A percentile compares a stretch with the other conserved stretches of the same genome.
phyloP scores from a whole-genome alignment of 73 alveolate genomes.

The Paramecium biaurelia region DNA sequence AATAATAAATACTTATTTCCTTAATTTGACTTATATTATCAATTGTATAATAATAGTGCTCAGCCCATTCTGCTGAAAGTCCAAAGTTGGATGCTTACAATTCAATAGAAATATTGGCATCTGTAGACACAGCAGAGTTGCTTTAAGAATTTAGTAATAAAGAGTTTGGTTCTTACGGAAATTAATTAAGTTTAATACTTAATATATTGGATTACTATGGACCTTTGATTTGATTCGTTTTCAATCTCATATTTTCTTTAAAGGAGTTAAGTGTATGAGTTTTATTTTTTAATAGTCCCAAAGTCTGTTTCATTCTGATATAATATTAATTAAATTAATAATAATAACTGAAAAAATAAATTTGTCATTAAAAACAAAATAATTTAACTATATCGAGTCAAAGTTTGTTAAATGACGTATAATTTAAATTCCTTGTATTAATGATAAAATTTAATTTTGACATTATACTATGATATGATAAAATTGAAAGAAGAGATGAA shows the following conservation, averaged over 20 bases:
- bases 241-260: background rate
- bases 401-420: no score
- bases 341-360: background rate
- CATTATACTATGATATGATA: background rate
- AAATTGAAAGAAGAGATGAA: background rate
- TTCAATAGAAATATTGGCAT: background rate
- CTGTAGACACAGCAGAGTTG: background rate
- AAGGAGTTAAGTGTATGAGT: background rate
- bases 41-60: background rate
- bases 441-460: no score
- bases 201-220: background rate
- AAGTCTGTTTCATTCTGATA: background rate
- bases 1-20: background rate
- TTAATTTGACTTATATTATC: background rate
- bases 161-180: background rate
- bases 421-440: background rate
- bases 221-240: background rate
- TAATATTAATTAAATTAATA: no score
- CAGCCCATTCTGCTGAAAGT: background rate
- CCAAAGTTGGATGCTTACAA: background rate
- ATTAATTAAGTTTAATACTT: background rate
- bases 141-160: background rate
- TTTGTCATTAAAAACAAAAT: background rate
- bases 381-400: no score
- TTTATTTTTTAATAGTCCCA: background rate